A percentile compares a stretch with the other conserved stretches of the same genome.
Conservation (phyloP, 1,284 basidiomycete species). For the Pyrrhoderma noxium region DNA sequence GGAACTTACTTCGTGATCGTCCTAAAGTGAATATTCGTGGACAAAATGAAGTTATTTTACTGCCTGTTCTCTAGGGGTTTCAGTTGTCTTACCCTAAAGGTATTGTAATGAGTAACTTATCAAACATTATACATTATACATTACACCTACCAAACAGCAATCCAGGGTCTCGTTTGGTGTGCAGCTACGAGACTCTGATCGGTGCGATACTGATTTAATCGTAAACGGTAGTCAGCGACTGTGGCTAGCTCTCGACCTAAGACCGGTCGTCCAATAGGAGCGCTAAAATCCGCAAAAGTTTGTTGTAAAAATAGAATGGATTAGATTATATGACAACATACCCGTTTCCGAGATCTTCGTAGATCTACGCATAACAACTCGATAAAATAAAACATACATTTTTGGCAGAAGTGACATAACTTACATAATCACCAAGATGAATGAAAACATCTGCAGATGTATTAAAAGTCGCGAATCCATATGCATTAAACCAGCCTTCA, state of each 20-base stretch:
- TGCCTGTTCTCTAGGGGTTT: too few relatives aligned
- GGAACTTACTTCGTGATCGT: slow-evolving; percentile 46
- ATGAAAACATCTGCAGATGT: slow-evolving; percentile 52
- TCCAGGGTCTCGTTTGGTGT: slow-evolving; percentile 50
- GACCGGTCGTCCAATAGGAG: slow-evolving; percentile 39
- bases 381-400: background rate
- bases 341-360: slow-evolving; percentile 45
- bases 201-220: slow-evolving; percentile 53
- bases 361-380: slow-evolving; percentile 32
- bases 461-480: slow-evolving; percentile 51
- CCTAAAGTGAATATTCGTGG: slow-evolving; percentile 25
- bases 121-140: background rate
- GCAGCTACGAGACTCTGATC: slow-evolving; percentile 44
- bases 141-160: slow-evolving; percentile 46
- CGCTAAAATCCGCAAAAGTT: slow-evolving; percentile 25
- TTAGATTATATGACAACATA: slow-evolving; percentile 19
- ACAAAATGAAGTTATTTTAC: too few relatives aligned
- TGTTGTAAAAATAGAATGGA: too few relatives aligned
- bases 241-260: slow-evolving; percentile 53
- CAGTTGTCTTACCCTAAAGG: background rate
- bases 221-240: slow-evolving; percentile 54
- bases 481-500: slow-evolving; percentile 63
- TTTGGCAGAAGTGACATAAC: slow-evolving; percentile 19
- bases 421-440: slow-evolving; percentile 60
- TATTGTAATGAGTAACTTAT: background rate